Conservation (phyloP, 805 yeast genomes). For the Millerozyma acaciae region DNA sequence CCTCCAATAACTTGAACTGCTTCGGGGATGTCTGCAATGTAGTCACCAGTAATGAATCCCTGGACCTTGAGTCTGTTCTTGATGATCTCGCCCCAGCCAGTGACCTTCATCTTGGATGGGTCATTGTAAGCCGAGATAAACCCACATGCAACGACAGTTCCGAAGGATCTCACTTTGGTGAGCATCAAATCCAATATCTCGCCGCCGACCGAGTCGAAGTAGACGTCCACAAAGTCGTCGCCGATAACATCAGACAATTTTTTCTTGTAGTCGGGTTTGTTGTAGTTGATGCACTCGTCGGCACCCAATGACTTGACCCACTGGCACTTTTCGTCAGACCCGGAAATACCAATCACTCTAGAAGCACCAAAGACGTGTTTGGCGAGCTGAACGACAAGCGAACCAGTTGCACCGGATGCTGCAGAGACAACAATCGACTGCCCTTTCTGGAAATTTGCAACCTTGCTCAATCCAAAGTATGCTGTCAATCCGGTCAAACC, state of each 20-base stretch:
- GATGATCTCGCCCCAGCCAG: slow-evolving; percentile 42
- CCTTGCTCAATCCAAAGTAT: slow-evolving; percentile 48
- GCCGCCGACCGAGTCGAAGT: slow-evolving; percentile 67
- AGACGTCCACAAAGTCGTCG: slow-evolving; percentile 47
- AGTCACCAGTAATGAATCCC: slow-evolving; percentile 54
- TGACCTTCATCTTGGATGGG: slow-evolving; percentile 28
- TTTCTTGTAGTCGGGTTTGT: slow-evolving; percentile 16
- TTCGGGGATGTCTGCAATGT: slow-evolving; percentile 21
- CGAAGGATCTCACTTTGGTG: slow-evolving; percentile 33
- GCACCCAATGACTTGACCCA: slow-evolving; percentile 54
- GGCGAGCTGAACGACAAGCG: slow-evolving; percentile 54
- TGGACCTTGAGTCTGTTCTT: slow-evolving; percentile 47
- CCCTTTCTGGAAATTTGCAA: slow-evolving; percentile 43
- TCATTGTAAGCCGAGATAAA: slow-evolving; percentile 58
- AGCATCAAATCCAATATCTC: slow-evolving; percentile 46
- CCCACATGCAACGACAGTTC: slow-evolving; percentile 58
- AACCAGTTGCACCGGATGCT: slow-evolving; percentile 76
- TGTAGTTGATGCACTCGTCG: slow-evolving; percentile 51
- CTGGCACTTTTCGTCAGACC: slow-evolving; percentile 52
- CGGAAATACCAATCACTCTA: slow-evolving; percentile 59
- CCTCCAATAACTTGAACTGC: slow-evolving; percentile 33
- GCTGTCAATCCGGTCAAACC: slow-evolving; percentile 64
- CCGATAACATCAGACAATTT: slow-evolving; percentile 33
- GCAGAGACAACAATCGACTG: slow-evolving; percentile 56
- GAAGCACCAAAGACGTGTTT: slow-evolving; percentile 48